phyloP scores from a whole-genome alignment of 108 stramenopile genomes.

The Craspedostauros australis region DNA sequence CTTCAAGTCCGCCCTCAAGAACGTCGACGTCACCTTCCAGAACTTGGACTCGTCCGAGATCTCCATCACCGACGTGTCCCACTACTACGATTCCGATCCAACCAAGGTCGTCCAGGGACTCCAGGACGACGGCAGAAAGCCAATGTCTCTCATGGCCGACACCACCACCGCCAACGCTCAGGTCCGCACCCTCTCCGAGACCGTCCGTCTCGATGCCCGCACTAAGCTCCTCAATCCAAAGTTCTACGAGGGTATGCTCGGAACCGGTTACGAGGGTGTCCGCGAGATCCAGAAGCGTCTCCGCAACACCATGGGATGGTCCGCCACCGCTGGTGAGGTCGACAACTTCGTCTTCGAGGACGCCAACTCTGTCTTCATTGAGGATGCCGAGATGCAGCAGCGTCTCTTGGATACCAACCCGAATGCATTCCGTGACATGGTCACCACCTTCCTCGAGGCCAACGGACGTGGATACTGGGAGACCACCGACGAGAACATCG shows the following conservation, averaged over 20 bases:
- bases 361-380: constrained; percentile 79
- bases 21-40: constrained; percentile 94
- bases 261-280: constrained; percentile 83
- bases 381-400: constrained; percentile 77
- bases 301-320: constrained; percentile 84
- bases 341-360: constrained; percentile 85
- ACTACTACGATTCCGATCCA: constrained; percentile 96
- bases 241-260: constrained; percentile 79
- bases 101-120: constrained; percentile 96
- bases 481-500: constrained; percentile 53
- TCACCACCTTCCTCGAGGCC: constrained; percentile 69
- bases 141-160: constrained; percentile 94
- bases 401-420: constrained; percentile 77
- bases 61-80: constrained; percentile 93
- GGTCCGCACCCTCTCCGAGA: constrained; percentile 91
- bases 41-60: constrained; percentile 96
- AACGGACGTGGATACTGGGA: constrained; percentile 82
- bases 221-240: constrained; percentile 87
- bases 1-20: constrained; percentile 91
- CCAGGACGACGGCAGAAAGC: constrained; percentile 94
- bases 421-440: constrained; percentile 71
- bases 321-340: constrained; percentile 67
- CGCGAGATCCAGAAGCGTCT: constrained; percentile 83
- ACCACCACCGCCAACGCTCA: constrained; percentile 97
- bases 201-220: constrained; percentile 83